Conservation (phyloP, 305 asterid genomes). For the Solanum chacoense region DNA sequence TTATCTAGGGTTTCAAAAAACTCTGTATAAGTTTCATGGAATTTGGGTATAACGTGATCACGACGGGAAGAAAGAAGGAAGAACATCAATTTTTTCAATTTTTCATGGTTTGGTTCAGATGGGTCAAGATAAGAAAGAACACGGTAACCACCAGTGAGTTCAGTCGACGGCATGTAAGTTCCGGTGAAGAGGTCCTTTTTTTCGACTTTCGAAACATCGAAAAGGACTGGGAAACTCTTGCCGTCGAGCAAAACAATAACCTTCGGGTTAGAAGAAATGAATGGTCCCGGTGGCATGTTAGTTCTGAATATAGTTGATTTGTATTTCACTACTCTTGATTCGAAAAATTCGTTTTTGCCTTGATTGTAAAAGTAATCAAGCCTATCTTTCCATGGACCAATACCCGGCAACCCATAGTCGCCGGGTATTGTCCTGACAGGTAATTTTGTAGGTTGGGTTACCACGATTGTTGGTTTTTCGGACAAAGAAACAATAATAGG, state of each 20-base stretch:
- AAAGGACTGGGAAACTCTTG: slow-evolving; percentile 50
- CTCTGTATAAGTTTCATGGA: slow-evolving; percentile 22
- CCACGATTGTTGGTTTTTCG: neutral
- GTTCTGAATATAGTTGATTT: slow-evolving; percentile 56
- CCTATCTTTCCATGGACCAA: slow-evolving; percentile 66
- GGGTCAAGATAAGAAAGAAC: slow-evolving; percentile 67
- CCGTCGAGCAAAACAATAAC: slow-evolving; percentile 69
- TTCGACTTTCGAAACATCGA: slow-evolving; percentile 58
- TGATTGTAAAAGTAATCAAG: slow-evolving; percentile 73
- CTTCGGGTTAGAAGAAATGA: slow-evolving; percentile 41
- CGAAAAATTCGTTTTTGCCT: slow-evolving; percentile 63
- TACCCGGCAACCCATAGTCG: slow-evolving; percentile 46
- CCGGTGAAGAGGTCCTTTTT: slow-evolving; percentile 72
- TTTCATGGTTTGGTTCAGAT: slow-evolving; percentile 60
- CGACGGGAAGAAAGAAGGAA: slow-evolving; percentile 45
- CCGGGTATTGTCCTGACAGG: slow-evolving; percentile 56
- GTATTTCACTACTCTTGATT: slow-evolving; percentile 42
- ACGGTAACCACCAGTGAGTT: slow-evolving; percentile 72
- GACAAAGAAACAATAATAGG: slow-evolving; percentile 21
- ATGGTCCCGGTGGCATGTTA: slow-evolving; percentile 80
- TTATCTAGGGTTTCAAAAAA: slow-evolving; percentile 35
- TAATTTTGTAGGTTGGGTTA: slow-evolving; percentile 6
- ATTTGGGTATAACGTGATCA: slow-evolving; percentile 54
- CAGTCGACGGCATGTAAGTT: slow-evolving; percentile 61
- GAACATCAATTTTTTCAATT: slow-evolving; percentile 51